phyloP scores from a whole-genome alignment of 1,284 basidiomycete genomes.

The Tremellales sp. region DNA sequence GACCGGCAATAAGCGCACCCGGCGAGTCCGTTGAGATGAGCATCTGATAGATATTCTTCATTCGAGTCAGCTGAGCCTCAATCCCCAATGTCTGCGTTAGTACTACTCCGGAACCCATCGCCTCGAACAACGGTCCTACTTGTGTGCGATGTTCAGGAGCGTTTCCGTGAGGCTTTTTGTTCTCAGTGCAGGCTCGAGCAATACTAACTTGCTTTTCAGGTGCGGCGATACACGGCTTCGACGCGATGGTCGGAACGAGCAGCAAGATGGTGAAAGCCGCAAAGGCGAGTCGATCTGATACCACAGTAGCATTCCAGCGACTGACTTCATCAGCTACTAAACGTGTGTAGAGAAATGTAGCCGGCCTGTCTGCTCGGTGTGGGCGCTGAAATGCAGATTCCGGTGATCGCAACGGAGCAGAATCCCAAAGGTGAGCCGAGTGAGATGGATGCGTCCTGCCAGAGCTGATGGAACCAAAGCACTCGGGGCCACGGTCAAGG shows the following conservation, averaged over 20 bases:
- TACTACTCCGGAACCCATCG: too few species aligned
- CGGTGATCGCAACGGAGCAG: constrained; percentile 77
- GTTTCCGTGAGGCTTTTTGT: constrained; percentile 59
- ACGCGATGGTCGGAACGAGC: constrained; percentile 62
- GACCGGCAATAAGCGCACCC: too few species aligned
- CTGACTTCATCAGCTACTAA: too few species aligned
- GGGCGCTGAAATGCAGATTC: constrained; percentile 62
- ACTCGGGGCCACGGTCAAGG: constrained; percentile 10
- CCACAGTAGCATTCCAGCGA: too few species aligned
- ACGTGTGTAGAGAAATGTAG: too few species aligned
- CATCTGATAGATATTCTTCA: too few species aligned
- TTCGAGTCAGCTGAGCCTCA: too few species aligned
- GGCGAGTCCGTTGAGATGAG: too few species aligned
- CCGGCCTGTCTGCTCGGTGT: too few species aligned
- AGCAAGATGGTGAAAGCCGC: constrained; percentile 74
- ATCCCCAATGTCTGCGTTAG: too few species aligned
- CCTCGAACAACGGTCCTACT: constrained; percentile 66
- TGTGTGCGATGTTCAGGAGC: constrained; percentile 72
- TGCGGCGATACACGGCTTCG: constrained; percentile 60
- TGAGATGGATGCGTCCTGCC: not conserved
- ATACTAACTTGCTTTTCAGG: too few species aligned
- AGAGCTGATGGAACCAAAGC: constrained; percentile 3
- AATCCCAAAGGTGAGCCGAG: constrained; percentile 62
- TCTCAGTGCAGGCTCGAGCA: not conserved
- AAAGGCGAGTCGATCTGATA: constrained; percentile 55